Evolutionary conservation across 805 yeast genomes (phyloP), one percentile per base, ranked within the genome.

Genomic region (Debaryomyces castellii): DNA sequence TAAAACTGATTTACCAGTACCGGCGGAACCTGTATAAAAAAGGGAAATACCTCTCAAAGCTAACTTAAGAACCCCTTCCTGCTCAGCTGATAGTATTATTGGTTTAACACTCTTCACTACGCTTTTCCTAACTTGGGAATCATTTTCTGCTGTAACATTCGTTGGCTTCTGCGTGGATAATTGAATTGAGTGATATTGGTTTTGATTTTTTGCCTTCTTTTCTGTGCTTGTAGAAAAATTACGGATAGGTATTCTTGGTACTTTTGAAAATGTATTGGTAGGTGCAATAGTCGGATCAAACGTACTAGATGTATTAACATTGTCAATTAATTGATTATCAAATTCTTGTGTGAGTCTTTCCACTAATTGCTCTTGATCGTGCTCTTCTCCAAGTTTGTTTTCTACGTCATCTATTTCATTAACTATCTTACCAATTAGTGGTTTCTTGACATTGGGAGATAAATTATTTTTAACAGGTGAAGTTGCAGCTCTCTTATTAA

Each of bases 1-100:
- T n/a, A 94, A 70, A 3, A 94, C 85, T 1, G 99, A 92, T 61
- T 94, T 94, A 60, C 99, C 99, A 0, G 99, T 94, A 57, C 99
- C 99, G 0, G 99, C 99, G 27, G 97, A 89, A 41, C 99, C 99
- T 0, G 99, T 94, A 62, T 88, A 94, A 60, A 94, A 94, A 2
- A 94, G 67, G 48, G 85, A 88, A 14, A 72, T 67, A 0, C 95
- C 90, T 18, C 71, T 59, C 37, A 79, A 64, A 0, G 85, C 96
- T 44, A 87, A 64, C 8, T 81, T 78, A 9, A 88, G 73, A 18
- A 94, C 81, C 41, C 76, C 66, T 46, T 77, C 75, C 58, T 87
- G 95, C 57, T 87, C 94, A 18, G 73, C 44, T 1, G 76, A 68
- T 14, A 73, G 55, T 9, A 67, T 47, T 10, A 72, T 60, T 2